phyloP scores from a whole-genome alignment of 2,329 filamentous ascomycete genomes.

The Macrophomina pseudophaseolina region DNA sequence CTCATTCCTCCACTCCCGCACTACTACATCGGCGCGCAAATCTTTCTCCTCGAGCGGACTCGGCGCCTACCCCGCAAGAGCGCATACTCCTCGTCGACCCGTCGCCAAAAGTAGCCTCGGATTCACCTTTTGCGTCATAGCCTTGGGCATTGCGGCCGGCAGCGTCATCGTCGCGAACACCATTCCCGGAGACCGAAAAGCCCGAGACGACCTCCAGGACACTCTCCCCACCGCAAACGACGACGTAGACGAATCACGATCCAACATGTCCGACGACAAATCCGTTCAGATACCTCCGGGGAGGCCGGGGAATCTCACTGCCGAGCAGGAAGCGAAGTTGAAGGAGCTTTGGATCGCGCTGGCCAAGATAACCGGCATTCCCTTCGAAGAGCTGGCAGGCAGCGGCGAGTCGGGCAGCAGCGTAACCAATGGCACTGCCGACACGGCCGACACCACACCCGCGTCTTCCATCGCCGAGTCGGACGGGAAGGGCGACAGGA shows the following conservation, averaged over 20 bases:
- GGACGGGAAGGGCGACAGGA: conserved; percentile 49
- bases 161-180: conserved; percentile 35
- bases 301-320: conserved; percentile 83
- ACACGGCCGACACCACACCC: conserved; percentile 10
- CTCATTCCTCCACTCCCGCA: not conserved
- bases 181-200: conserved; percentile 16
- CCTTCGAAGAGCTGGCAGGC: conserved; percentile 87
- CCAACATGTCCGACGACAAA: conserved; percentile 39
- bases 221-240: conserved; percentile 26
- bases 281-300: conserved; percentile 62
- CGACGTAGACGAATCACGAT: not conserved
- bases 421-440: conserved; percentile 28
- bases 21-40: not conserved
- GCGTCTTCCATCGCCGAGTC: conserved; percentile 29
- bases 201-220: not conserved
- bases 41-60: not conserved
- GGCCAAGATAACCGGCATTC: conserved; percentile 21
- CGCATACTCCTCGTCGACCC: conserved; percentile 1
- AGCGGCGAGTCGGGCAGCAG: conserved; percentile 29
- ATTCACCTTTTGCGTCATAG: conserved; percentile 36
- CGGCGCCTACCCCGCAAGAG: not conserved
- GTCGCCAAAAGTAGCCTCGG: conserved; percentile 33
- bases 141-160: conserved; percentile 41
- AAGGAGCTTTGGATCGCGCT: conserved; percentile 83
- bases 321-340: conserved; percentile 86